Conservation (phyloP, 2,329 filamentous ascomycete species). For the Cladosporium colombiae region DNA sequence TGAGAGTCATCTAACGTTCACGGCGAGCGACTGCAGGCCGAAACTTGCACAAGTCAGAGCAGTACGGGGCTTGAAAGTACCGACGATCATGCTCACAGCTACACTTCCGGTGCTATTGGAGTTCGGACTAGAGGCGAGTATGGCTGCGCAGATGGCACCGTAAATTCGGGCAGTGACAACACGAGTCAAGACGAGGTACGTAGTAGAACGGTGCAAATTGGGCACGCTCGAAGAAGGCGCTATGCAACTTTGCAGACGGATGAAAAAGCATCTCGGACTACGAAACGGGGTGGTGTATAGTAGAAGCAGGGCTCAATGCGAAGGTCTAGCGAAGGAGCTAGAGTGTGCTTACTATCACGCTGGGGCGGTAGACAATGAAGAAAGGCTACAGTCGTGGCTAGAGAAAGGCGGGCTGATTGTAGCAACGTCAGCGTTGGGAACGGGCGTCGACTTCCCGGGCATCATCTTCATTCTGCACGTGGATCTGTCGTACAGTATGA, state of each 20-base stretch:
- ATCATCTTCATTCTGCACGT: conserved; percentile 25
- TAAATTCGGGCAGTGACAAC: conserved; percentile 25
- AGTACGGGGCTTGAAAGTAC: conserved; percentile 23
- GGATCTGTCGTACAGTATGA: conserved; percentile 22
- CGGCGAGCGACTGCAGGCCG: conserved; percentile 22
- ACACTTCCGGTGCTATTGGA: conserved; percentile 23
- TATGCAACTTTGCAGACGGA: conserved; percentile 3
- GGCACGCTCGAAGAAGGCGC: neutral
- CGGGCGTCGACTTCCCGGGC: conserved; percentile 26
- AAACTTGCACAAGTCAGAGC: conserved; percentile 24
- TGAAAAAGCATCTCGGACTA: conserved; percentile 21
- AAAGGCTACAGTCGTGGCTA: conserved; percentile 23
- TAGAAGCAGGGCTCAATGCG: conserved; percentile 21
- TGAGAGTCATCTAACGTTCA: conserved; percentile 29
- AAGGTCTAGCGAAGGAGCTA: conserved; percentile 21
- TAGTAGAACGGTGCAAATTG: neutral
- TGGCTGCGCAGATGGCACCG: conserved; percentile 20
- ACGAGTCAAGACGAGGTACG: conserved; percentile 15
- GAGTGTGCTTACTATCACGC: conserved; percentile 25
- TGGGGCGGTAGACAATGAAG: conserved; percentile 7
- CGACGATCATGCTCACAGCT: conserved; percentile 11
- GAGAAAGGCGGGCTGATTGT: conserved; percentile 25
- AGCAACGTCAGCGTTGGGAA: conserved; percentile 27
- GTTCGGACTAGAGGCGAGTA: conserved; percentile 22
- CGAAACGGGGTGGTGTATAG: conserved; percentile 20